phyloP scores from a whole-genome alignment of 139 green algal species.

The Dunaliella sp. region DNA sequence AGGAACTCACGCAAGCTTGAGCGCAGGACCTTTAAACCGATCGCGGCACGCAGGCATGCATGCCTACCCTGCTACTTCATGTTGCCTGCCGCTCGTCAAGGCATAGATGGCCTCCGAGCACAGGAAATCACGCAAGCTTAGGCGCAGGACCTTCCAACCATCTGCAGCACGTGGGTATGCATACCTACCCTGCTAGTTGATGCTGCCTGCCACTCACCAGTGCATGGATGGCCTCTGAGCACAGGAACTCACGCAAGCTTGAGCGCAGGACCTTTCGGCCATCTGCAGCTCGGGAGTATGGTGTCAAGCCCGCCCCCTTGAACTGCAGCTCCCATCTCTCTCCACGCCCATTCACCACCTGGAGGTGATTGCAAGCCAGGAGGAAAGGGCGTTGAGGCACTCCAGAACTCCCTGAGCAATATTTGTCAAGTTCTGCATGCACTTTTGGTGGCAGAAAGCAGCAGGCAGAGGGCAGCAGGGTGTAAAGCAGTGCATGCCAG shows the following conservation, averaged over 20 bases:
- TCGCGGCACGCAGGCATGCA: no score
- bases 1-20: no score
- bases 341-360: constrained; percentile 49
- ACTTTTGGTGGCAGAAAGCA: no score
- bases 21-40: no score
- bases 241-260: constrained; percentile 69
- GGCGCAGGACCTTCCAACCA: constrained; percentile 60
- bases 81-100: no score
- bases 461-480: no score
- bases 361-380: not conserved
- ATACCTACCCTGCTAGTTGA: no score
- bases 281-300: constrained; percentile 41
- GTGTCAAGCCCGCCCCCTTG: constrained; percentile 61
- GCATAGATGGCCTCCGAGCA: no score
- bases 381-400: not conserved
- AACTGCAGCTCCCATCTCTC: constrained; percentile 64
- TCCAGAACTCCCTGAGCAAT: not conserved
- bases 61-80: no score
- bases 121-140: constrained; percentile 69
- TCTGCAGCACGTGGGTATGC: constrained; percentile 43
- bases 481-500: no score
- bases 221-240: constrained; percentile 61
- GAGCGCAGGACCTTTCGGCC: constrained; percentile 60
- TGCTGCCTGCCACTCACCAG: constrained; percentile 35
- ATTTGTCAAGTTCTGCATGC: not conserved